These are phyloP conservation scores for Aspergillus haitiensis DNA, from an alignment of 495 filamentous ascomycete genomes.

Conservation along the genomic window DNA sequence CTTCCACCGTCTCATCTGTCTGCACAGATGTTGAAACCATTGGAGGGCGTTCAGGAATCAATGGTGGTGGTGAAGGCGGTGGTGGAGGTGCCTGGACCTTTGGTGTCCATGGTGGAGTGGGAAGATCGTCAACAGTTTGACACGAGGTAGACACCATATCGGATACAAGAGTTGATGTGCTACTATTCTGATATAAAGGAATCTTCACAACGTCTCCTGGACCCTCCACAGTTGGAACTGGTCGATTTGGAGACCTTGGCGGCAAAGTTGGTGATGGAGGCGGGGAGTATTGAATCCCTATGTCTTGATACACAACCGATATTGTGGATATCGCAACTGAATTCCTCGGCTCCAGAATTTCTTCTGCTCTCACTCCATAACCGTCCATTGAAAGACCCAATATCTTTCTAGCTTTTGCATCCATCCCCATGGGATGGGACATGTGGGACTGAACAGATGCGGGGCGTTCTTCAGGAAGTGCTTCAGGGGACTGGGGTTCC, in stretches of 20 bases:
- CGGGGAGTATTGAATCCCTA: slow-evolving; percentile 79
- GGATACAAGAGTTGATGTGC: slow-evolving; percentile 33
- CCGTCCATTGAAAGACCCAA: slow-evolving; percentile 44
- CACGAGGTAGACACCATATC: slow-evolving; percentile 70
- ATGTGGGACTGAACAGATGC: slow-evolving; percentile 44
- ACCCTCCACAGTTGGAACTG: not conserved
- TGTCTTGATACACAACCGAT: slow-evolving; percentile 60
- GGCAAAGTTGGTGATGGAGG: slow-evolving; percentile 68
- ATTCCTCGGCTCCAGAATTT: slow-evolving; percentile 19
- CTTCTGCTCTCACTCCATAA: slow-evolving; percentile 26
- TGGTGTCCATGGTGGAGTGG: slow-evolving; percentile 69
- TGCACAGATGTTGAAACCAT: slow-evolving; percentile 68
- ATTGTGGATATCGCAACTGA: slow-evolving; percentile 17
- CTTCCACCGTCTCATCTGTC: slow-evolving; percentile 48
- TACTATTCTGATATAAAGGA: slow-evolving; percentile 23
- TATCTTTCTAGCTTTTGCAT: slow-evolving; percentile 52
- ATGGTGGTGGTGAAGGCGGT: slow-evolving; percentile 12
- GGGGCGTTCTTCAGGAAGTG: slow-evolving; percentile 50
- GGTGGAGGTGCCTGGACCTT: slow-evolving; percentile 43
- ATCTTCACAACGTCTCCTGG: not conserved
- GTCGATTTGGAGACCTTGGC: slow-evolving; percentile 6
- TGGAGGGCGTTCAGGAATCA: slow-evolving; percentile 20
- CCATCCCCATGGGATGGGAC: slow-evolving; percentile 39
- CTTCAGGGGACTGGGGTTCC: slow-evolving; percentile 35
- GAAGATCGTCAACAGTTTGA: slow-evolving; percentile 67